phyloP scores from a whole-genome alignment of 2,329 filamentous ascomycete genomes.

The Sclerotinia sclerotiorum region DNA sequence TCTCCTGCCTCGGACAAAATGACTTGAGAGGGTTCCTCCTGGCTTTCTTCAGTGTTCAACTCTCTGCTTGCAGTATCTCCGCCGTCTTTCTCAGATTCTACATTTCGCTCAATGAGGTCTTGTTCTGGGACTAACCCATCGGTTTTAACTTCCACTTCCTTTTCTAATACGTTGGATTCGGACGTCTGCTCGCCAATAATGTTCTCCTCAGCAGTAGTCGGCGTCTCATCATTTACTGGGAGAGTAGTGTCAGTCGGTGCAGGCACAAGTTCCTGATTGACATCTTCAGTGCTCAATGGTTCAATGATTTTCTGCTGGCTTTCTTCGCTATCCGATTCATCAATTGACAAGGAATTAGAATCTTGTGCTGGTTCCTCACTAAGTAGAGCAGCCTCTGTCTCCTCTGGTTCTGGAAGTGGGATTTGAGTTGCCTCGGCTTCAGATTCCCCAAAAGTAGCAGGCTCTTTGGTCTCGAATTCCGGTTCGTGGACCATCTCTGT shows the following conservation, averaged over 20 bases:
- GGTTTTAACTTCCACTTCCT: not conserved
- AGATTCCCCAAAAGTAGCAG: not conserved
- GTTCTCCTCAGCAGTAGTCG: not conserved
- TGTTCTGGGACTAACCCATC: not conserved
- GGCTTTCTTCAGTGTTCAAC: not conserved
- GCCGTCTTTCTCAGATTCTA: not conserved
- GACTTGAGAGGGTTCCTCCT: not conserved
- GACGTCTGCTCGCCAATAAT: not conserved
- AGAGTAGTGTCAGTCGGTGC: not conserved
- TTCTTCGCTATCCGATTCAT: not conserved
- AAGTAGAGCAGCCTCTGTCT: not conserved
- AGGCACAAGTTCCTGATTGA: not conserved
- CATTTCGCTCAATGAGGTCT: not conserved
- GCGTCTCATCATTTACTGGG: not conserved
- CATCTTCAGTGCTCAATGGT: not conserved
- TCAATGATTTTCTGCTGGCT: not conserved
- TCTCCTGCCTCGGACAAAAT: not conserved
- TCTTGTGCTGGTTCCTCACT: not conserved
- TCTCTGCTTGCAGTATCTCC: not conserved
- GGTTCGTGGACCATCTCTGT: not conserved
- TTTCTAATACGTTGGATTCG: not conserved
- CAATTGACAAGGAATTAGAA: not conserved
- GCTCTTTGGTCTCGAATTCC: not conserved
- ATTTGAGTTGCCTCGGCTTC: not conserved
- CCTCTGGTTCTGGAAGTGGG: not conserved